Base-by-base conservation (phyloP, 148 eudicot genomes). In the Dysphania ambrosioides region DNA sequence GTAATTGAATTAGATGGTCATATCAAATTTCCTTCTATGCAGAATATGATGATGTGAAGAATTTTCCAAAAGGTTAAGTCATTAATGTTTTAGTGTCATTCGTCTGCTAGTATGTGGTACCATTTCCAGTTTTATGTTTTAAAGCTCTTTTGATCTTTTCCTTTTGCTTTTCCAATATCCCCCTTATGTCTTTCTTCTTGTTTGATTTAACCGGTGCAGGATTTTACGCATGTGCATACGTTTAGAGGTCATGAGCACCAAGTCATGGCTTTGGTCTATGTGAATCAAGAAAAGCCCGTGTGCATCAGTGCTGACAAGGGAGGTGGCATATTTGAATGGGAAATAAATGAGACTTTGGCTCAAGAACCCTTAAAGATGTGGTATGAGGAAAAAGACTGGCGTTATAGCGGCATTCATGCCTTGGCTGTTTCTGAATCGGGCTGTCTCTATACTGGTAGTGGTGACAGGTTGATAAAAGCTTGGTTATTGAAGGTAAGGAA, bases 271-370 rank as follows among this genome's bases (percentile, higher is more conserved):
- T 71, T 91, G 72, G 87, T 78, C 71, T 86, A 77, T 80, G 85
- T 86, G 16, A 86, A 91, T 75, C 85, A 82, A 72, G 87, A 85
- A 71, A 83, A 77, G 72, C 91, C 95, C 59, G 76, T 89, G 81
- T 93, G 97, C 85, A 89, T 93, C 56, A 91, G 98, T 80, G 98
- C 86, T 60, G 98, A 93, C 79, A 86, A 82, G 80, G 95, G 89
- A 77, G 97, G 98, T 80, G 90, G 82, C 72, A 93, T 93, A 53
- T 91, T 79, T 82, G 77, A 81, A 35, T 93, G 97, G 97, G 83
- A 51, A 70, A 83, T 85, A 69, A 73, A 56, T 73, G 40, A 68
- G 69, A 91, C 95, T 62, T 91, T 88, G 75, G 80, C 72, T 55
- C 82, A 82, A 80, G 85, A 77, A 64, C 95, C 98, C 29, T 67